Evolutionary conservation across 2,329 filamentous ascomycete species (phyloP), one percentile per base, ranked within the genome.

Genomic region (Acephala macrosclerotiorum): DNA sequence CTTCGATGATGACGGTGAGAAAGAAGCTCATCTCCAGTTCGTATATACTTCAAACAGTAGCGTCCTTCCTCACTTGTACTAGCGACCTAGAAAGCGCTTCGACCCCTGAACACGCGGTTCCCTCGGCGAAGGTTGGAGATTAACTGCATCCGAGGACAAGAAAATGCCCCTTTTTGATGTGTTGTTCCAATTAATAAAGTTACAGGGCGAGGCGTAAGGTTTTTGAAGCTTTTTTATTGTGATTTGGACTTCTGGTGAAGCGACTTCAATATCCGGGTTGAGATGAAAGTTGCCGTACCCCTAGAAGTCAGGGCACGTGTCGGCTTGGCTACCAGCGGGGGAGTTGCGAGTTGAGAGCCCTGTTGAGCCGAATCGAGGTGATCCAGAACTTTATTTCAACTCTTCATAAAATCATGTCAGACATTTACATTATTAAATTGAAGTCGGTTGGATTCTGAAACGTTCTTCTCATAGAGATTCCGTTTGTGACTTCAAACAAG

Each of bases 401-500:
- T 11, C 11, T 11, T 49, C 45, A 49, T 22, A 49, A 49, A 49
- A 12, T 20, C 20, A 49, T 22, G 9, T 42, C 38, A 42, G 18
- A 42, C 12, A n/a, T n/a, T n/a, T n/a, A n/a, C n/a, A n/a, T n/a
- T n/a, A n/a, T n/a, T n/a, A n/a, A n/a, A n/a, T n/a, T n/a, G 12
- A 14, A 16, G 38, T 3, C 18, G 38, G 4, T 42, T 7, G 25
- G 25, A n/a, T 18, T 42, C 14, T 42, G 16, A 16, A 18, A 42
- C n/a, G 16, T 18, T n/a, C n/a, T 42, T 42, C 40, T 6, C 14
- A 42, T 6, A 16, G 2, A 42, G 11, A 42, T 42, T 42, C 8
- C 16, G n/a, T 42, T 22, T 20, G 20, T 42, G 2, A n/a, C 40
- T 22, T 64, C 57, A 83, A 57, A 82, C 75, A 1, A 82, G 9